Base-by-base conservation (phyloP, 1,284 basidiomycete species). In the Polyporus tsugae region DNA sequence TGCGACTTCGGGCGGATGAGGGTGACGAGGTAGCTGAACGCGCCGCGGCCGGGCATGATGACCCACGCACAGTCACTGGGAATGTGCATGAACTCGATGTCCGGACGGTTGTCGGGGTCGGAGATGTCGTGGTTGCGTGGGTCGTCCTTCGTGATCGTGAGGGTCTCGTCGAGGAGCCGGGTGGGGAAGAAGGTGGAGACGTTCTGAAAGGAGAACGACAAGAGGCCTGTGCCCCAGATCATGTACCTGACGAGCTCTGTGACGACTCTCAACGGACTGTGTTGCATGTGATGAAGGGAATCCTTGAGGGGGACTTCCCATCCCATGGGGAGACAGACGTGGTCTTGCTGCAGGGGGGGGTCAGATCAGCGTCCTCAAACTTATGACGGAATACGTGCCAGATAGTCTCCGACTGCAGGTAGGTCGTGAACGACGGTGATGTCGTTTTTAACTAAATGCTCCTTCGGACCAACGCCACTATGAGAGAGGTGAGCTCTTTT, bases 21-120 rank as follows among this genome's bases (percentile, higher is more conserved):
- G 0, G 76, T 74, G 64, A 71, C 72, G 11, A 80, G 74, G 70
- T 80, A 75, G 4, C 76, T 72, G 72, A 80, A 72, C 35, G 73
- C 73, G 9, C 72, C 75, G 33, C 72, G 74, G 52, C 66, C 64
- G 4, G 74, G 59, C 10, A 66, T 62, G 63, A 76, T 71, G 62
- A 64, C 61, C 61, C 70, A 70, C 3, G 69, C 67, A 62, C 63
- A 66, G 62, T 69, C 67, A 66, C 57, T 63, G 38, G 67, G 36
- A 39, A 79, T 71, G 41, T 78, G 75, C 75, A 81, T 80, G 65
- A 82, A 73, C 73, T 82, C 81, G 57, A 82, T 74, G 65, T 82
- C 81, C 6, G 81, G 79, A 17, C 79, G 65, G 44, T 77, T 77
- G 6, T 66, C 68, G 2, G 74, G 69, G n/a, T 72, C 61, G 15